Base-by-base conservation (phyloP, 805 yeast species). In the Candida tibetensis region DNA sequence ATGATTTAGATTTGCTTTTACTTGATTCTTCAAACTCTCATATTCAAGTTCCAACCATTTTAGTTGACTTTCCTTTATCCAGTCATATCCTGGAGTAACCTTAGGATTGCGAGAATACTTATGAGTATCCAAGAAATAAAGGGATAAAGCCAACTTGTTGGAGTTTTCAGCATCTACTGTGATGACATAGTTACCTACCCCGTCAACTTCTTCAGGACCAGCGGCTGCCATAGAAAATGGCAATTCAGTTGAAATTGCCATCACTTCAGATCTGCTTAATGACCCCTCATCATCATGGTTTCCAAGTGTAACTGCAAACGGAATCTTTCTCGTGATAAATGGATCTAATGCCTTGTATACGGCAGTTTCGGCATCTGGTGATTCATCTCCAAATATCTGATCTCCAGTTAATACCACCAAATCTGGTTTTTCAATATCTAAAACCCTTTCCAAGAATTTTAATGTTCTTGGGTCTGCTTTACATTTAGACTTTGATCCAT, bases 241-340 rank as follows among this genome's bases (percentile, higher is more conserved):
- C 34, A 91, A 62, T 1, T 62, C 49, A 6, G 66, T 46, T 3
- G 78, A 69, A 5, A 85, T 52, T 2, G 68, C 52, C 78, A 89
- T 83, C 29, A 88, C 52, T 46, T 80, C 77, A 38, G 62, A 55
- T 28, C 95, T 72, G 12, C 67, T 44, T 40, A 88, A 49, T 3
- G 81, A 73, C 0, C 95, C 91, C 62, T 90, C 95, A 53, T 84
- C 93, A 58, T 93, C 99, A 57, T 93, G 99, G 58, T 93, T 93
- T 0, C 99, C 99, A 68, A 91, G 72, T 6, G 82, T 79, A 47
- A 85, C 71, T 0, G 96, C 91, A 69, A 76, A 93, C 3, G 98
- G 97, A 6, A 90, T 83, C 34, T 72, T 60, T 32, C 85, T 65
- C 12, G 64, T 51, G 17, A 90, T 73, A 18, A 87, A 76, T 0